Evolutionary conservation across 2,329 filamentous ascomycete genomes (phyloP).

Genomic region (Botrytis byssoidea): DNA sequence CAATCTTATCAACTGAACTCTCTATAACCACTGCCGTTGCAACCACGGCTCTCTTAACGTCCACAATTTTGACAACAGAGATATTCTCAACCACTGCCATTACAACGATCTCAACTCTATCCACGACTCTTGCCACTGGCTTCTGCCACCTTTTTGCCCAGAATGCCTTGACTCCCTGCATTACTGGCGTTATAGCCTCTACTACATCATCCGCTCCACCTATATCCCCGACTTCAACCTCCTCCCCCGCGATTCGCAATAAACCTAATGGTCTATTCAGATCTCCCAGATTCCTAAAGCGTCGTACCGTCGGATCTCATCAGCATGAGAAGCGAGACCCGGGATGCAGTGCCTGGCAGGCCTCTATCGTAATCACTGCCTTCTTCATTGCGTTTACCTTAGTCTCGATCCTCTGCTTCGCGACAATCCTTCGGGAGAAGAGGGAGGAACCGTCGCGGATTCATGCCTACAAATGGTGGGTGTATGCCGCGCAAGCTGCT

Average conservation of each 20-base stretch:
- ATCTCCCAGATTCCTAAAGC: not conserved
- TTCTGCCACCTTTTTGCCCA: not conserved
- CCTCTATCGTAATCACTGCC: not conserved
- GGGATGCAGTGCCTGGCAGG: not conserved
- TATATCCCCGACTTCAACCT: not conserved
- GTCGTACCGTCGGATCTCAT: not conserved
- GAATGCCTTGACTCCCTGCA: not conserved
- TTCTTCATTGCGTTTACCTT: not conserved
- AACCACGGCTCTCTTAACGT: not conserved
- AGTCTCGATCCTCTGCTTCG: not conserved
- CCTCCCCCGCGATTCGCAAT: not conserved
- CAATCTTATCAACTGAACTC: not conserved
- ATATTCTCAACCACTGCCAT: not conserved
- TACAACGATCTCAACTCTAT: not conserved
- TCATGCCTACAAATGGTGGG: conserved; percentile 1
- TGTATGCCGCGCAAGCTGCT: not conserved
- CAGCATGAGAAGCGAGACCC: not conserved
- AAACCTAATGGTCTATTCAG: not conserved
- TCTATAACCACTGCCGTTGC: not conserved
- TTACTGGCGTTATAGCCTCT: not conserved
- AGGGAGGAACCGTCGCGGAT: not conserved
- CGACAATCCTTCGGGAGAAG: not conserved
- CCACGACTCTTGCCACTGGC: not conserved
- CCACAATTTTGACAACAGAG: not conserved
- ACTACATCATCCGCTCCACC: not conserved